Percentiles rank a stretch among this genome's conserved stretches.
Conservation (phyloP, 192 early-diverging fungal species). For the Chytriomyces sp. region DNA sequence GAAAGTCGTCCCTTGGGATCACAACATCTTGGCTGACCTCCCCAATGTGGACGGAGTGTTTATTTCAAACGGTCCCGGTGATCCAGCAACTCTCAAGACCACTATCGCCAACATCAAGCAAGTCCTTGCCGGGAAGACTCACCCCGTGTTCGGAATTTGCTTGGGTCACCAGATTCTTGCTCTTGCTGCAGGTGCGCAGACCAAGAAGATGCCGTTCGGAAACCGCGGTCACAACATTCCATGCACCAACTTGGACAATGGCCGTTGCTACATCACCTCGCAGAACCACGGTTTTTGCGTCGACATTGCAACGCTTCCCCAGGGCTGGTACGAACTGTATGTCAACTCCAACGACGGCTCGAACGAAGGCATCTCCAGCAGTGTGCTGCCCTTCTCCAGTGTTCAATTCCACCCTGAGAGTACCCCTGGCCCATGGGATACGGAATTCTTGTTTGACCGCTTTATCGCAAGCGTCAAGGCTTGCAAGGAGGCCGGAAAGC, state of each 20-base stretch:
- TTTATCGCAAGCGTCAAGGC: conserved; percentile 81
- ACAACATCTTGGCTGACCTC: conserved; percentile 80
- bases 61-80: conserved; percentile 94
- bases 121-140: conserved; percentile 68
- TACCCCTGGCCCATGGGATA: conserved; percentile 93
- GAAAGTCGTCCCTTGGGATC: conserved; percentile 94
- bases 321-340: conserved; percentile 84
- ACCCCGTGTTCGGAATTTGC: conserved; percentile 99
- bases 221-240: conserved; percentile 99
- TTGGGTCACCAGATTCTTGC: conserved; percentile 97
- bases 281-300: conserved; percentile 99
- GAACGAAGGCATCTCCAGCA: conserved; percentile 98
- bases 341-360: conserved; percentile 98
- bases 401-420: conserved; percentile 99
- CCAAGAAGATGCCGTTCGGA: conserved; percentile 97
- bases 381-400: conserved; percentile 86
- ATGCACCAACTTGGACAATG: conserved; percentile 92
- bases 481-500: conserved; percentile 64
- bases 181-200: conserved; percentile 88
- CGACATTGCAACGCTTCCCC: conserved; percentile 73
- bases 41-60: conserved; percentile 67
- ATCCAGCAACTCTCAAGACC: conserved; percentile 78
- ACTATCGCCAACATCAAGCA: conserved; percentile 78
- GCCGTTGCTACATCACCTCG: conserved; percentile 97
- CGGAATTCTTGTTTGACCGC: conserved; percentile 95